A percentile compares a stretch with the other conserved stretches of the same genome.
phyloP scores from a whole-genome alignment of 495 filamentous ascomycete genomes.

The Aspergillus haitiensis region DNA sequence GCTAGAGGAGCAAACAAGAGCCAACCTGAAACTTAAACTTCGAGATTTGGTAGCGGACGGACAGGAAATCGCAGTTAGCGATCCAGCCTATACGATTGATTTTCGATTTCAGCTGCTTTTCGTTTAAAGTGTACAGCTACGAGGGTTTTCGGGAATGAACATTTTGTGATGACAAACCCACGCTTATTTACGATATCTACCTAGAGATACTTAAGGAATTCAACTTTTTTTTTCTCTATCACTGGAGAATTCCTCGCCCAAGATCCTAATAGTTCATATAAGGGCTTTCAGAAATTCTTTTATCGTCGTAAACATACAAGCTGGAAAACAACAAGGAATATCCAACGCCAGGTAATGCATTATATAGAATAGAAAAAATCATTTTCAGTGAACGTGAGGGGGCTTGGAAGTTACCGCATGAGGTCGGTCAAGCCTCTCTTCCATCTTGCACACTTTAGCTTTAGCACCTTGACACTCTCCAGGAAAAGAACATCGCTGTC shows the following conservation, averaged over 20 bases:
- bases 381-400: slow-evolving; percentile 6
- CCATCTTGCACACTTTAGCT: slow-evolving; percentile 68
- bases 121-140: slow-evolving; percentile 9
- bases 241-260: slow-evolving; percentile 33
- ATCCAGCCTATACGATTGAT: slow-evolving; percentile 71
- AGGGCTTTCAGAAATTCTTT: slow-evolving; percentile 40
- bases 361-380: slow-evolving; percentile 26
- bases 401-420: slow-evolving; percentile 43
- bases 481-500: slow-evolving; percentile 88
- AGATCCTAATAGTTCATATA: slow-evolving; percentile 41
- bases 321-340: slow-evolving; percentile 31
- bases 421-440: slow-evolving; percentile 60
- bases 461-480: slow-evolving; percentile 80
- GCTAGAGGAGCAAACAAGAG: slow-evolving; percentile 75
- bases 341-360: slow-evolving; percentile 53
- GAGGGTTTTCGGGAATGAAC: too few species aligned
- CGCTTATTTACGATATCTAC: slow-evolving; percentile 21
- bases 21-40: slow-evolving; percentile 78
- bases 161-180: slow-evolving; percentile 12
- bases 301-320: slow-evolving; percentile 47
- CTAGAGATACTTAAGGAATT: slow-evolving; percentile 23
- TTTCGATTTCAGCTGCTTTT: slow-evolving; percentile 68
- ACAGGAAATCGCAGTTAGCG: slow-evolving; percentile 77
- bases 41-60: slow-evolving; percentile 62
- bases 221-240: slow-evolving; percentile 33